Evolutionary conservation across 805 yeast genomes (phyloP).

Genomic region (Vanderwaltozyma yarrowii): DNA sequence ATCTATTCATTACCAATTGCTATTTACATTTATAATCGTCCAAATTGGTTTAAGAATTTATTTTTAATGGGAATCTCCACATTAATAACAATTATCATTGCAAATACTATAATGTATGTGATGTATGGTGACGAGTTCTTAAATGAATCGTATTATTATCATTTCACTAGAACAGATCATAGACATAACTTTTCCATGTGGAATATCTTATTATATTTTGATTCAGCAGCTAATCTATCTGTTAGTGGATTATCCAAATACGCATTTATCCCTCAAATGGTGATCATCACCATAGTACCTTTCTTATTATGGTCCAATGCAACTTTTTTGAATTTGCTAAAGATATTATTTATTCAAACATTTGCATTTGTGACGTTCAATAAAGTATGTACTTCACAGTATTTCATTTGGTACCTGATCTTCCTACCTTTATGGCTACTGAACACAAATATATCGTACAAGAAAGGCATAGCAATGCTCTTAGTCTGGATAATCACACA

Average conservation of each 20-base stretch:
- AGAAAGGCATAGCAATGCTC: slow-evolving; percentile 35
- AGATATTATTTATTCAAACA: slow-evolving; percentile 64
- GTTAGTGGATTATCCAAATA: slow-evolving; percentile 27
- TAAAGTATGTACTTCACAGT: slow-evolving; percentile 87
- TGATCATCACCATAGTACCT: slow-evolving; percentile 26
- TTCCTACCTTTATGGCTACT: slow-evolving; percentile 67
- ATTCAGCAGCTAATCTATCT: slow-evolving; percentile 32
- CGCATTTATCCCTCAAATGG: slow-evolving; percentile 80
- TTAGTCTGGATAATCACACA: slow-evolving; percentile 62
- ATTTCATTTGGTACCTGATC: slow-evolving; percentile 89
- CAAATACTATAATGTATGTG: slow-evolving; percentile 52
- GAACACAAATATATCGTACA: slow-evolving; percentile 30
- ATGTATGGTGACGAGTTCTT: slow-evolving; percentile 69
- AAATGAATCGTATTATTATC: slow-evolving; percentile 73
- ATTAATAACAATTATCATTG: slow-evolving; percentile 32
- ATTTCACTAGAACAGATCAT: slow-evolving; percentile 76
- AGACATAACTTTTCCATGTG: slow-evolving; percentile 91
- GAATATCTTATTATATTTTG: slow-evolving; percentile 60
- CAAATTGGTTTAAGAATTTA: slow-evolving; percentile 31
- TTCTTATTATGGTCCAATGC: slow-evolving; percentile 14
- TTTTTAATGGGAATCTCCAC: slow-evolving; percentile 35
- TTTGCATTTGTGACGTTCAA: slow-evolving; percentile 68
- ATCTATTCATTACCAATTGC: slow-evolving; percentile 69
- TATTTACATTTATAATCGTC: slow-evolving; percentile 30
- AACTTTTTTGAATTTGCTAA: slow-evolving; percentile 33